Percentiles rank a stretch among this genome's conserved stretches.
Conservation (phyloP, 2,329 filamentous ascomycete genomes). For the Aspergillus proliferans region DNA sequence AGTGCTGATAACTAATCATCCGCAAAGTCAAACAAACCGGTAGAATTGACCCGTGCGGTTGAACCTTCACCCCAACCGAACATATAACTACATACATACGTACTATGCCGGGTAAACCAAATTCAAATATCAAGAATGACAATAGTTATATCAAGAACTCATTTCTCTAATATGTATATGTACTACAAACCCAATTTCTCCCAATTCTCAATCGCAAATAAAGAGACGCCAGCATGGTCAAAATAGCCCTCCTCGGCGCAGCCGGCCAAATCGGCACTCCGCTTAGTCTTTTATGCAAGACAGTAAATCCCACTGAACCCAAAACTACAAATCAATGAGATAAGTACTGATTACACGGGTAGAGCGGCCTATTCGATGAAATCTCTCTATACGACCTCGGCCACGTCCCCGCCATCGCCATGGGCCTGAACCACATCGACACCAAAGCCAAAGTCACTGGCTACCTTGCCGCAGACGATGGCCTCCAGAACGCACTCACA, state of each 20-base stretch:
- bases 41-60: too few species aligned
- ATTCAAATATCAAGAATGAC: too few species aligned
- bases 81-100: too few species aligned
- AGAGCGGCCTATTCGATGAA: slow-evolving; percentile 6
- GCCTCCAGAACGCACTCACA: slow-evolving; percentile 4
- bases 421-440: slow-evolving; percentile 6
- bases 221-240: not conserved
- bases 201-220: too few species aligned
- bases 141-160: too few species aligned
- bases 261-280: slow-evolving; percentile 7
- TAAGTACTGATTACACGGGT: not conserved
- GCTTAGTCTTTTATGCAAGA: slow-evolving; percentile 5
- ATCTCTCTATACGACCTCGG: slow-evolving; percentile 6
- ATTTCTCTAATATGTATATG: too few species aligned
- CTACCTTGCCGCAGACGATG: slow-evolving; percentile 2
- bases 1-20: too few species aligned
- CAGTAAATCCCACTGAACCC: not conserved
- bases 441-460: slow-evolving; percentile 5
- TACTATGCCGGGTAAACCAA: too few species aligned
- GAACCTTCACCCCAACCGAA: too few species aligned
- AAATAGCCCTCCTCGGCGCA: slow-evolving; percentile 5
- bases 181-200: too few species aligned
- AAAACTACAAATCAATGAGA: not conserved
- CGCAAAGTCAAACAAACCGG: too few species aligned
- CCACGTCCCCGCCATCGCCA: slow-evolving; percentile 7